Base-by-base conservation (phyloP, 2,329 filamentous ascomycete genomes). In the Ustilaginoidea virens region DNA sequence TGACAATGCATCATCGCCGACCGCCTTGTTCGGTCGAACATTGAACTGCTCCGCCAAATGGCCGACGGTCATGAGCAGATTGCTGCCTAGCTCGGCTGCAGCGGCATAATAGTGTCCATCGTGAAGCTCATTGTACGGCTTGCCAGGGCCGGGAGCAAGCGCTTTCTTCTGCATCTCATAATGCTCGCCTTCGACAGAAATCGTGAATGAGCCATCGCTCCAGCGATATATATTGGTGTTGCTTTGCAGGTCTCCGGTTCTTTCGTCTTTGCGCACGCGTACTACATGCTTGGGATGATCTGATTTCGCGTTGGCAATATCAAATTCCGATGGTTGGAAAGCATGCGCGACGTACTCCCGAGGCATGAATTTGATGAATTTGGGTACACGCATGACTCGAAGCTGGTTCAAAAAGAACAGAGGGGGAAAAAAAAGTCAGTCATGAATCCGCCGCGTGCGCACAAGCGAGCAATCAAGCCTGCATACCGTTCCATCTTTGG, bases 71-170 rank as follows among this genome's bases (percentile, higher is more conserved):
- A 81, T 66, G 35, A 86, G 61, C 15, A 80, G 58, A 35, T 74
- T 73, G 25, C 73, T 75, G 17, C 66, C 63, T 33, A 80, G 60
- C 40, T 80, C 72, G 1, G 80, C 78, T 2, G 77, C 74, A 2
- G 75, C 75, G 6, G 81, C 69, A 44, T 86, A 87, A 41, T 77
- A 80, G 49, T 81, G 78, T 5, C 74, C 70, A 41, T 87, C 80
- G 36, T 76, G 67, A 17, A 71, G 60, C 41, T 75, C 68, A 35
- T 73, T 60, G 56, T 80, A 79, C 2, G 66, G 60, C 42, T 73
- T 68, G 42, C 61, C 55, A 9, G 54, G 56, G 2, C 63, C 57
- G 2, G 78, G 76, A 2, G 77, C 78, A 27, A 85, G 67, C 15
- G 63, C 55, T 52, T 81, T 83, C 41, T 69, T 73, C 36, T 73